A percentile compares a stretch with the other conserved stretches of the same genome.
Evolutionary conservation across 192 early-diverging fungal genomes (phyloP).

Genomic region (Coemansia sp.): DNA sequence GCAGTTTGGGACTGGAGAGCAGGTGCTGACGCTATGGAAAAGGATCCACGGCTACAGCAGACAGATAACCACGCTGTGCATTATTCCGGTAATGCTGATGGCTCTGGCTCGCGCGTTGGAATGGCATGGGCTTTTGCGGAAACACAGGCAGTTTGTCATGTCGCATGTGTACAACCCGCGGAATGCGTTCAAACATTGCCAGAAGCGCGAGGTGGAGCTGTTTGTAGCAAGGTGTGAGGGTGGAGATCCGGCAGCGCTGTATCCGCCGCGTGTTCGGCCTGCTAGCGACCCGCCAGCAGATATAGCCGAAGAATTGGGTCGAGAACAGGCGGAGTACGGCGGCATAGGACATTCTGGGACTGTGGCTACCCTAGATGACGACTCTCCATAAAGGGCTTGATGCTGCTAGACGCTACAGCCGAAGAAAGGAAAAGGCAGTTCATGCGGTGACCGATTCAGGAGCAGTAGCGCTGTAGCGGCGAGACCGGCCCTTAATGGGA

Average conservation of each 20-base stretch:
- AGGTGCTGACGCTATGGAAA: constrained; percentile 35
- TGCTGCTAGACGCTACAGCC: too few species aligned
- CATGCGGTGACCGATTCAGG: too few species aligned
- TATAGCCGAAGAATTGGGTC: too few species aligned
- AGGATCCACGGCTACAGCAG: constrained; percentile 16
- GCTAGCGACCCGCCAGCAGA: background rate
- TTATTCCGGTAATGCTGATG: constrained; percentile 43
- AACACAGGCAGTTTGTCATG: constrained; percentile 20
- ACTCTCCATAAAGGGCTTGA: too few species aligned
- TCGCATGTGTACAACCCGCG: constrained; percentile 17
- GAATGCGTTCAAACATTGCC: constrained; percentile 34
- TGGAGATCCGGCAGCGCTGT: constrained; percentile 1
- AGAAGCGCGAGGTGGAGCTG: constrained; percentile 16
- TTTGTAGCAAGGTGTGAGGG: constrained; percentile 24
- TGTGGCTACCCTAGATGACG: too few species aligned
- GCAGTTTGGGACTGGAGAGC: constrained; percentile 21
- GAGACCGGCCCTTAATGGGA: too few species aligned
- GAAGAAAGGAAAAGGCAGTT: too few species aligned
- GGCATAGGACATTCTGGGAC: too few species aligned
- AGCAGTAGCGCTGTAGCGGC: too few species aligned
- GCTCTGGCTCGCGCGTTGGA: constrained; percentile 40
- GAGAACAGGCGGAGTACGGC: too few species aligned
- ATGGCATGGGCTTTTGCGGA: constrained; percentile 18
- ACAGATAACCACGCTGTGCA: constrained; percentile 22
- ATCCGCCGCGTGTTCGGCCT: constrained; percentile 1